phyloP scores from a whole-genome alignment of 2,329 filamentous ascomycete species.

The Pyrenochaeta sp. region DNA sequence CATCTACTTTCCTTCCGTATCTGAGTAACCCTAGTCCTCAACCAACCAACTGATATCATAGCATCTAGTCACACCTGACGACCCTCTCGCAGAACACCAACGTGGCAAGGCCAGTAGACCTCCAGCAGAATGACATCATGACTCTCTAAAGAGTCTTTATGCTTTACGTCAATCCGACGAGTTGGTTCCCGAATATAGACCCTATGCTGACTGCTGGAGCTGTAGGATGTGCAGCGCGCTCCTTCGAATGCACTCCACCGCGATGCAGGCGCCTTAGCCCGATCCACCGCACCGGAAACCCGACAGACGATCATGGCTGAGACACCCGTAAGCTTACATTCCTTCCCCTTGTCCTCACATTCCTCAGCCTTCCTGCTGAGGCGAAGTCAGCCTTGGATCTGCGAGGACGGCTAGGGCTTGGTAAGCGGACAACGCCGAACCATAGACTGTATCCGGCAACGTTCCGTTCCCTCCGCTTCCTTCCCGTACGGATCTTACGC shows the following conservation, averaged over 20 bases:
- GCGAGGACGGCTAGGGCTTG: not conserved
- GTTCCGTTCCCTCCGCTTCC: slow-evolving; percentile 29
- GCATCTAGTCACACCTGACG: not conserved
- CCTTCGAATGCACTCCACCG: not conserved
- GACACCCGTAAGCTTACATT: slow-evolving; percentile 14
- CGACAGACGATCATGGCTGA: slow-evolving; percentile 4
- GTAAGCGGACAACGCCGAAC: slow-evolving; percentile 2
- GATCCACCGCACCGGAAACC: slow-evolving; percentile 1
- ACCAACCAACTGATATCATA: too few species aligned
- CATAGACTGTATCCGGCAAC: slow-evolving; percentile 16
- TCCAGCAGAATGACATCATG: too few species aligned
- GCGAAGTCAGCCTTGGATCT: slow-evolving; percentile 1
- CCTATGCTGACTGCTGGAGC: not conserved
- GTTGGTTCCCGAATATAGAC: not conserved
- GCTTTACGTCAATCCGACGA: not conserved
- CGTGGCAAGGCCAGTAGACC: not conserved
- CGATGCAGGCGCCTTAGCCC: not conserved
- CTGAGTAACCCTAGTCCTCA: not conserved
- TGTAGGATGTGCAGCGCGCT: not conserved
- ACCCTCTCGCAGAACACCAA: not conserved
- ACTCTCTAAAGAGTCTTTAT: not conserved
- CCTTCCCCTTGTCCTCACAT: not conserved
- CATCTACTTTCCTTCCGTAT: not conserved
- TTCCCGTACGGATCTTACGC: slow-evolving; percentile 19
- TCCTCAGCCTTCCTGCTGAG: not conserved